Evolutionary conservation across 2,329 filamentous ascomycete species (phyloP).

Genomic region (Leptographium lundbergii): DNA sequence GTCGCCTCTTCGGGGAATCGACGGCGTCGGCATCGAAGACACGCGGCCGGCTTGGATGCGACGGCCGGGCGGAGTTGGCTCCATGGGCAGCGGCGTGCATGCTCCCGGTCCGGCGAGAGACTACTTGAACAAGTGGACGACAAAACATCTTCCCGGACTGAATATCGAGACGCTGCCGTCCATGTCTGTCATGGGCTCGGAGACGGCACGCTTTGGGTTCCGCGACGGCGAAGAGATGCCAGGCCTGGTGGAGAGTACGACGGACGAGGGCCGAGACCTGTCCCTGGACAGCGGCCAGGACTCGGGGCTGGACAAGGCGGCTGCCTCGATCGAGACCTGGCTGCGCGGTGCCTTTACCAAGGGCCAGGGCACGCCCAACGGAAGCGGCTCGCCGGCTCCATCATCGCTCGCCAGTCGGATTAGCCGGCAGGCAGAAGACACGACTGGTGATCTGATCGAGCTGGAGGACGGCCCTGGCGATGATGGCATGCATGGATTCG

Average conservation of each 20-base stretch:
- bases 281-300: conserved; percentile 28
- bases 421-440: conserved; percentile 18
- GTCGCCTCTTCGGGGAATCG: conserved; percentile 21
- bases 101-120: conserved; percentile 75
- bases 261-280: conserved; percentile 33
- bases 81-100: conserved; percentile 57
- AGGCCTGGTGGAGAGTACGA: conserved; percentile 35
- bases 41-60: conserved; percentile 50
- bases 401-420: conserved; percentile 9
- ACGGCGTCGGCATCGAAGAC: conserved; percentile 17
- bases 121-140: conserved; percentile 71
- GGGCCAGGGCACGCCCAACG: conserved; percentile 35
- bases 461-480: conserved; percentile 50
- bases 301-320: conserved; percentile 63
- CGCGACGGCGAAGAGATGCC: conserved; percentile 18
- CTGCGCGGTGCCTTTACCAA: conserved; percentile 67
- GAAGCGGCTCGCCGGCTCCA: background rate
- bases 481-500: conserved; percentile 24
- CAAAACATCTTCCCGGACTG: conserved; percentile 68
- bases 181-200: conserved; percentile 51
- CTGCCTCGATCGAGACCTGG: conserved; percentile 83
- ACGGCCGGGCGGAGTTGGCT: conserved; percentile 80
- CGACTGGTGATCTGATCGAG: conserved; percentile 56
- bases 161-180: conserved; percentile 57
- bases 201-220: conserved; percentile 46